Evolutionary conservation across 108 stramenopile species (phyloP), one percentile per base, ranked within the genome.

Genomic region (Skeletonema marinoi): DNA sequence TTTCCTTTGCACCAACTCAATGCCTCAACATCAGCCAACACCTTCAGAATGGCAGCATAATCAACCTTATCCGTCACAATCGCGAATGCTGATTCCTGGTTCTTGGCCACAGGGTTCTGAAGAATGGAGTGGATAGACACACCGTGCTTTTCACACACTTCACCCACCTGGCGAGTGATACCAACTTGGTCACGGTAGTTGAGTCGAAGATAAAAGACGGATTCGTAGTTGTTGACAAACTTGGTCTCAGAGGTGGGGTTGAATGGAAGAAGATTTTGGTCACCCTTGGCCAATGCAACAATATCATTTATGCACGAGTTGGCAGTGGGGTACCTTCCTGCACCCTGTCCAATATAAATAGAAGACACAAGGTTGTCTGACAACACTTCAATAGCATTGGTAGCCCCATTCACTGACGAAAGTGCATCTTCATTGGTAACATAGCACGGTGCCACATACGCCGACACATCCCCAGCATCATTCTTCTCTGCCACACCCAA

Each of bases 281-380:
- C 92, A 11, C 90, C 91, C 88, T 90, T 91, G 25, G 95, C 93
- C 63, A 92, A 65, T 16, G 89, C 79, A n/a, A 93, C 84, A 51
- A 96, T 91, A 73, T 96, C 95, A 66, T 92, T 93, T 69, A 96
- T 74, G 62, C 90, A 92, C 41, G 81, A 84, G 80, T 96, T 96
- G 68, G 95, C 95, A 56, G 95, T 96, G 58, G 95, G 93, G 75
- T 88, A 96, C 51, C 95, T 86, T 31, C 95, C 95, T 14, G 95
- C 95, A 41, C 95, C 95, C 73, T 93, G 91, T 60, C 95, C 95
- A 67, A 92, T 92, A 77, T 92, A 93, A 39, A 90, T 92, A 9
- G 90, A 85, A 33, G 86, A 77, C 11, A 80, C 75, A 32, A 96
- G 74, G 80, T 96, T 96, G 50, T 75, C 73, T 33, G 92, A 92